Percentiles rank a stretch among this genome's conserved stretches.
Evolutionary conservation across 352 stramenopile genomes (phyloP).

Genomic region (Globisporangium irregulare): DNA sequence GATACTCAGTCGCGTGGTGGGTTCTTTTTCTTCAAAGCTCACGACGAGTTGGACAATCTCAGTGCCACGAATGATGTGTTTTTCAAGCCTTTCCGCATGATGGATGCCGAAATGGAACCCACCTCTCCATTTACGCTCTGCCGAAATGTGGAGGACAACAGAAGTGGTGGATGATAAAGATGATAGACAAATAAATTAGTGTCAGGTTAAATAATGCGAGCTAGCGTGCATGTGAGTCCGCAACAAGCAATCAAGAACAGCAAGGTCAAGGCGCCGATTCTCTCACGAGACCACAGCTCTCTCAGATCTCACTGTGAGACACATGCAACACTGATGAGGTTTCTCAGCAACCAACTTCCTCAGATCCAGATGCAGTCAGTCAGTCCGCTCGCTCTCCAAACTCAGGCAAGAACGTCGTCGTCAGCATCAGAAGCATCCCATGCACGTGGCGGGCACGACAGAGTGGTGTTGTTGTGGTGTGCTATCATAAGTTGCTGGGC

Average conservation of each 20-base stretch:
- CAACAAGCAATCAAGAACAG: neutral
- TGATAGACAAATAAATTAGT: neutral
- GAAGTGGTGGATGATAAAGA: neutral
- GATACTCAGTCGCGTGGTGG: neutral
- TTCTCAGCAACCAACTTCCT: neutral
- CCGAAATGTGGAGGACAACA: neutral
- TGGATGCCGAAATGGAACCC: neutral
- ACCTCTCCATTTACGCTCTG: too few species aligned
- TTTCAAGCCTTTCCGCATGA: neutral
- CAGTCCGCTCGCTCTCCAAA: neutral
- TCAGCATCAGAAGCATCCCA: neutral
- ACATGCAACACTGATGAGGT: neutral
- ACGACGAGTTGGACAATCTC: neutral
- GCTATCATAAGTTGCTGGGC: slow-evolving; percentile 8
- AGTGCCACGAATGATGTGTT: neutral
- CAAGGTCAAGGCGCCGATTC: too few species aligned
- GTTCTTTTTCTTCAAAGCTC: slow-evolving; percentile 1
- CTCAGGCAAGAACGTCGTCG: neutral
- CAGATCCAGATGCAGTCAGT: neutral
- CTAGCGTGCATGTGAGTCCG: neutral
- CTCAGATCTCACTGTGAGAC: neutral
- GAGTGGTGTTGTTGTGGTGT: neutral
- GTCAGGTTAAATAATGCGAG: neutral
- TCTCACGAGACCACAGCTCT: too few species aligned
- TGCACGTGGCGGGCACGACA: neutral